Evolutionary conservation across 352 stramenopile species (phyloP).

Genomic region (Poterioochromonas sp.): DNA sequence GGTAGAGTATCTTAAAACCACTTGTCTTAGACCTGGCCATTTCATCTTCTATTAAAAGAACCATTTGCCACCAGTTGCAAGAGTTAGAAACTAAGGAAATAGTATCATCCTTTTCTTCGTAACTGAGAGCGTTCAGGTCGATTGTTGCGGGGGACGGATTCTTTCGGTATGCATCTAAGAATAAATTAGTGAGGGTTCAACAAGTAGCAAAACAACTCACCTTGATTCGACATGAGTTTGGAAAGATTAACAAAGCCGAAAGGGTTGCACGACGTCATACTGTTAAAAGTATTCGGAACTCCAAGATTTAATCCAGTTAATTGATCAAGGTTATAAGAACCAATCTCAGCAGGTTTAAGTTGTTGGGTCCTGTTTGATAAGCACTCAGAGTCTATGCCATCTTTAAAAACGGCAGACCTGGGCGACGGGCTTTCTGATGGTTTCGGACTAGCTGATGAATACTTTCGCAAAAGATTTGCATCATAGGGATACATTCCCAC

Average conservation of each 20-base stretch:
- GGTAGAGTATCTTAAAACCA: neutral
- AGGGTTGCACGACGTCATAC: neutral
- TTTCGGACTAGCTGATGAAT: too few relatives aligned
- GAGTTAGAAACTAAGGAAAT: neutral
- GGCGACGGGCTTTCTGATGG: too few relatives aligned
- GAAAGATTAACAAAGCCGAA: neutral
- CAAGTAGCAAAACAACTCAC: too few relatives aligned
- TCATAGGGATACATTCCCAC: constrained; percentile 45
- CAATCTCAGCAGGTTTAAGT: too few relatives aligned
- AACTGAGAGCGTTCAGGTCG: neutral
- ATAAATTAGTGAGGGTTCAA: too few relatives aligned
- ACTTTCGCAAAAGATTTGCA: constrained; percentile 19
- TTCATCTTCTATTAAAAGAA: constrained; percentile 23
- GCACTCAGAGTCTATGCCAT: too few relatives aligned
- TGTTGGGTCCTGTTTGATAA: too few relatives aligned
- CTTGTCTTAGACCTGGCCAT: neutral
- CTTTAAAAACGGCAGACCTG: too few relatives aligned
- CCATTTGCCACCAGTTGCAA: neutral
- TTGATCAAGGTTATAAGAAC: too few relatives aligned
- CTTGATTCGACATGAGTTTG: neutral
- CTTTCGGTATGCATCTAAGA: neutral
- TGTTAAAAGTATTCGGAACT: neutral
- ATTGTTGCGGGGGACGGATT: neutral
- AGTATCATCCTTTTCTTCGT: neutral
- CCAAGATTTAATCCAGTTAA: neutral